Conservation (phyloP, 495 filamentous ascomycete species). For the Arthonia radiata region DNA sequence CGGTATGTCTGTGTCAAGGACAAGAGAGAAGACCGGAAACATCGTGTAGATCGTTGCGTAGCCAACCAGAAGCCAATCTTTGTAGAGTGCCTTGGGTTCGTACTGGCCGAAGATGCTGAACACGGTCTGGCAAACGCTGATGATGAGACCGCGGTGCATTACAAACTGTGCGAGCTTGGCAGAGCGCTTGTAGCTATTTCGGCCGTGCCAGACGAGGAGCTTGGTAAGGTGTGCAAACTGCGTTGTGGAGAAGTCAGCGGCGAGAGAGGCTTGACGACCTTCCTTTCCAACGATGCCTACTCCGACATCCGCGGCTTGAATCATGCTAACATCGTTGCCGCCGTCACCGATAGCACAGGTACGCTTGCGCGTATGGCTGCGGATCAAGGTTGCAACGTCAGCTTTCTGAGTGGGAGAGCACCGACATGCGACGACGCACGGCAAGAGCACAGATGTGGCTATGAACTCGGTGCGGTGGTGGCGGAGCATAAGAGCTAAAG, state of each 20-base stretch:
- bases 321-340: constrained; percentile 98
- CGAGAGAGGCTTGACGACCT: constrained; percentile 78
- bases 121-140: constrained; percentile 87
- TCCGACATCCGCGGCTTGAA: constrained; percentile 91
- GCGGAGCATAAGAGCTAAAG: constrained; percentile 54
- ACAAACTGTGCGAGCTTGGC: constrained; percentile 96
- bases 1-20: constrained; percentile 86
- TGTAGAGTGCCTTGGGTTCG: constrained; percentile 82
- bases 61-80: constrained; percentile 89
- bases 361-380: constrained; percentile 72
- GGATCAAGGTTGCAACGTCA: constrained; percentile 75
- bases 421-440: constrained; percentile 84
- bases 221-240: constrained; percentile 95
- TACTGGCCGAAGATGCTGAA: constrained; percentile 81
- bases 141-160: constrained; percentile 89
- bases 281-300: constrained; percentile 98
- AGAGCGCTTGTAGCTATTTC: constrained; percentile 86
- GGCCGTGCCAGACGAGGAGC: constrained; percentile 89
- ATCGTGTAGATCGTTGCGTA: constrained; percentile 96
- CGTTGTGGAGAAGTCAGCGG: constrained; percentile 85
- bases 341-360: constrained; percentile 94
- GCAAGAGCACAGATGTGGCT: constrained; percentile 60
- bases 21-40: constrained; percentile 80
- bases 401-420: constrained; percentile 97
- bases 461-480: constrained; percentile 72